A percentile compares a stretch with the other conserved stretches of the same genome.
These are phyloP conservation scores for Lonicera japonica DNA, from an alignment of 129 eudicot species.

Conservation along the genomic window DNA sequence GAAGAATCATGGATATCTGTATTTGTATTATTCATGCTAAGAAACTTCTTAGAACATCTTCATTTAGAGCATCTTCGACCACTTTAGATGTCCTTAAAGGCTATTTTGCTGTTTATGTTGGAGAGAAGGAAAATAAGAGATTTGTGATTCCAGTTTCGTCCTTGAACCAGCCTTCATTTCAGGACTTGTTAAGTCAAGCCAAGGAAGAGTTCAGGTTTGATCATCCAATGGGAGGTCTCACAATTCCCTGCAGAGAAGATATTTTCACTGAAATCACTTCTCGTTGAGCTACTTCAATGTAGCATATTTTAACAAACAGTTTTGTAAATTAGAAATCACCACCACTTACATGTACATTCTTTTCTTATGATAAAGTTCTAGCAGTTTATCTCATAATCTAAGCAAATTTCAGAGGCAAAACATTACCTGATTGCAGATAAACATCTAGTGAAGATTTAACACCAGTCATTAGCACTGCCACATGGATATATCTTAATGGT, in stretches of 20 bases:
- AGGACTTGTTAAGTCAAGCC: background rate
- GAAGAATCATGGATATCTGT: background rate
- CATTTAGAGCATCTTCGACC: background rate
- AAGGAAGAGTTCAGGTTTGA: constrained; percentile 26
- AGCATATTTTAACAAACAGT: background rate
- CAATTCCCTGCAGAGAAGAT: constrained; percentile 32
- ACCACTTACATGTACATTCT: background rate
- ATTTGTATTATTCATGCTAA: background rate
- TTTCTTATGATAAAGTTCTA: too few species aligned
- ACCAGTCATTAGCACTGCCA: too few species aligned
- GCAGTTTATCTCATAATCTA: too few species aligned
- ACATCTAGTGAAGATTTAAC: too few species aligned
- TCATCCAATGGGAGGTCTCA: constrained; percentile 40
- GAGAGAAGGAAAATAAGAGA: background rate
- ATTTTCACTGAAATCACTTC: background rate
- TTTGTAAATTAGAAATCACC: background rate
- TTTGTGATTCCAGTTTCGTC: background rate
- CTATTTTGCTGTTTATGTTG: background rate
- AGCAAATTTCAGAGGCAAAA: too few species aligned
- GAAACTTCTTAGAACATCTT: background rate
- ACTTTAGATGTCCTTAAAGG: background rate
- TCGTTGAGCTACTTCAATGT: background rate
- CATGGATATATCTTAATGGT: too few species aligned
- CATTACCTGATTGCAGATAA: too few species aligned
- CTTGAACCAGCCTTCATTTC: background rate